Conservation (phyloP, 768 basidiomycete species). For the Tricholoma bakamatsutake region DNA sequence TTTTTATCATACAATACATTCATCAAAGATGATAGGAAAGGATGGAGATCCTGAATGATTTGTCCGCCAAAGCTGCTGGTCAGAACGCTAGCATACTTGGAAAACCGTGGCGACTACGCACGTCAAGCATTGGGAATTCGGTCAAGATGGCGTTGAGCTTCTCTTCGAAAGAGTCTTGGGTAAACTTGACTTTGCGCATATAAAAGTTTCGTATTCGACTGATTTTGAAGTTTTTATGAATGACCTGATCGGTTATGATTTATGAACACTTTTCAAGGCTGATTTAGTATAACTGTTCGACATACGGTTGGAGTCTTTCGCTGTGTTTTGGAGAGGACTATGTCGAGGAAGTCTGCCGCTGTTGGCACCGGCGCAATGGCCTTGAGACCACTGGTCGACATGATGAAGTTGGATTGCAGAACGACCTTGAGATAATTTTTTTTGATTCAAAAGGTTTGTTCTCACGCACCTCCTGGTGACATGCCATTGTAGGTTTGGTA, state of each 20-base stretch:
- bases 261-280: too few species aligned
- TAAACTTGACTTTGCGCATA: constrained; percentile 99
- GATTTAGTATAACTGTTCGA: too few species aligned
- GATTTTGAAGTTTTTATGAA: constrained; percentile 99
- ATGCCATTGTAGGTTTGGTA: too few species aligned
- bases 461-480: not conserved
- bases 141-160: constrained; percentile 88
- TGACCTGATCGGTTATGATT: constrained; percentile 54
- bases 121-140: constrained; percentile 97
- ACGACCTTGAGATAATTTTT: not conserved
- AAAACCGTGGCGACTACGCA: constrained; percentile 36
- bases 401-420: constrained; percentile 12
- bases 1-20: constrained; percentile 99
- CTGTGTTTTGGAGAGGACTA: constrained; percentile 90
- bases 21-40: constrained; percentile 91
- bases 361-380: constrained; percentile 98
- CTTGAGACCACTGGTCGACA: constrained; percentile 89
- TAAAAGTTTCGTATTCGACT: constrained; percentile 97
- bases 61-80: not conserved
- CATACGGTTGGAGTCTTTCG: constrained; percentile 93
- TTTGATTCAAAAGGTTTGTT: not conserved
- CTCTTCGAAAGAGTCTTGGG: constrained; percentile 94
- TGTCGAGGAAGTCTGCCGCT: constrained; percentile 90
- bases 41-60: constrained; percentile 73
- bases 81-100: constrained; percentile 20